phyloP scores from a whole-genome alignment of 1,284 basidiomycete genomes.

The Fereydounia khargensis region DNA sequence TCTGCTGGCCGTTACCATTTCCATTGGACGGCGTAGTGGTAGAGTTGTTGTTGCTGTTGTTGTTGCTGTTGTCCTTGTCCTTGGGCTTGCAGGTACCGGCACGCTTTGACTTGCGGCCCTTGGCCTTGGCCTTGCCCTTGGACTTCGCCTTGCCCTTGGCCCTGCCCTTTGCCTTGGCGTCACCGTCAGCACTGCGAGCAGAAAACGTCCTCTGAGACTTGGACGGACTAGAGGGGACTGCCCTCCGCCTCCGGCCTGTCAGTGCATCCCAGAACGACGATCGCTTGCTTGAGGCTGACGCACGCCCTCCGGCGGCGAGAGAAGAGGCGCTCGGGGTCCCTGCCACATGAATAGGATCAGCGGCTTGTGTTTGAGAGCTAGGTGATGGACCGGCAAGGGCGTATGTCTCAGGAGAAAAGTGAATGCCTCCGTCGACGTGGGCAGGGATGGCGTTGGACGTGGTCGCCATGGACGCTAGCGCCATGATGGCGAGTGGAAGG shows the following conservation, averaged over 20 bases:
- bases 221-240: conserved; percentile 21
- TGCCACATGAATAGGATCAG: too few species aligned
- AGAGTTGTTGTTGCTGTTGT: background rate
- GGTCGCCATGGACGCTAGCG: conserved; percentile 10
- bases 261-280: background rate
- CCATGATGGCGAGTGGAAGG: conserved; percentile 11
- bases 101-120: background rate
- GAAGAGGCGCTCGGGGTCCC: too few species aligned
- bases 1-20: background rate
- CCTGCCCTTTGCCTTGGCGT: background rate
- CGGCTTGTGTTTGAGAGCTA: background rate
- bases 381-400: background rate
- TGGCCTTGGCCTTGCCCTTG: background rate
- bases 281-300: too few species aligned
- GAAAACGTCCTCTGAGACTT: too few species aligned
- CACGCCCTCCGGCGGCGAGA: too few species aligned
- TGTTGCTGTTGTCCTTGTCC: background rate
- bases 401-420: background rate
- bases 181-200: background rate
- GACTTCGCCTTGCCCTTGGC: background rate
- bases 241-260: conserved; percentile 18
- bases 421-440: background rate
- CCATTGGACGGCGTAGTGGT: conserved; percentile 1
- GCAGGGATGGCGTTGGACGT: conserved; percentile 5
- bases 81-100: conserved; percentile 7